These are phyloP conservation scores for Astrephomene gubernaculifera DNA, from an alignment of 139 green algal genomes.

Conservation along the genomic window DNA sequence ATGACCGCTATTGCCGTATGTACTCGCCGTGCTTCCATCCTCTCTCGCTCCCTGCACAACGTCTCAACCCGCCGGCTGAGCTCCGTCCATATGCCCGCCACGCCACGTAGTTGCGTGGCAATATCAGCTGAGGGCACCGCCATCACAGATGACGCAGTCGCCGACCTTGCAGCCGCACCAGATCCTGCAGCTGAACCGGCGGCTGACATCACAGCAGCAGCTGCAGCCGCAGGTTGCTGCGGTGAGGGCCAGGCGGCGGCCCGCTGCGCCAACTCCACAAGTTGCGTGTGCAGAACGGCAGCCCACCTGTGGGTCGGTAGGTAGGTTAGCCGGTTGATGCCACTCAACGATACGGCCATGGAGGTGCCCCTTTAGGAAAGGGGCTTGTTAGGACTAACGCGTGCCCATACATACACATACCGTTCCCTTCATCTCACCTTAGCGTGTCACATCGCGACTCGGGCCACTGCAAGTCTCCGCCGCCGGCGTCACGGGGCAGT, in stretches of 20 bases:
- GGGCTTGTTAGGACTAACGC: too few relatives aligned
- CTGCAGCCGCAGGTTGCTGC: too few relatives aligned
- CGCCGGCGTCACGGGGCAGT: background rate
- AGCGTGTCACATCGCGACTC: slow-evolving; percentile 31
- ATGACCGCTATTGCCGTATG: background rate
- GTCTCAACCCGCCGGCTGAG: slow-evolving; percentile 19
- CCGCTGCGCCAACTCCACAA: background rate
- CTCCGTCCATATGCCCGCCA: slow-evolving; percentile 16
- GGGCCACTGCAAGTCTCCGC: slow-evolving; percentile 4
- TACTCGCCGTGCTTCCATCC: slow-evolving; percentile 21
- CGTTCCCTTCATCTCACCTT: background rate
- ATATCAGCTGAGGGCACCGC: background rate
- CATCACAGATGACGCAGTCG: background rate
- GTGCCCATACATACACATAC: too few relatives aligned
- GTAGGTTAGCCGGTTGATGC: background rate
- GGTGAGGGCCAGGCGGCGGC: slow-evolving; percentile 22
- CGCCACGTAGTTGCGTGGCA: background rate
- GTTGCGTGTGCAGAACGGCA: background rate
- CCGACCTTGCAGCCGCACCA: background rate
- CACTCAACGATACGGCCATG: too few relatives aligned
- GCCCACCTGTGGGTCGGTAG: slow-evolving; percentile 15
- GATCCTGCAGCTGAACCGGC: background rate
- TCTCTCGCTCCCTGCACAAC: slow-evolving; percentile 15
- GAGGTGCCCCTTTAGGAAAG: background rate
- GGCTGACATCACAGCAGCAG: too few relatives aligned